Conservation (phyloP, 345 rosid species). For the Acer campestre region DNA sequence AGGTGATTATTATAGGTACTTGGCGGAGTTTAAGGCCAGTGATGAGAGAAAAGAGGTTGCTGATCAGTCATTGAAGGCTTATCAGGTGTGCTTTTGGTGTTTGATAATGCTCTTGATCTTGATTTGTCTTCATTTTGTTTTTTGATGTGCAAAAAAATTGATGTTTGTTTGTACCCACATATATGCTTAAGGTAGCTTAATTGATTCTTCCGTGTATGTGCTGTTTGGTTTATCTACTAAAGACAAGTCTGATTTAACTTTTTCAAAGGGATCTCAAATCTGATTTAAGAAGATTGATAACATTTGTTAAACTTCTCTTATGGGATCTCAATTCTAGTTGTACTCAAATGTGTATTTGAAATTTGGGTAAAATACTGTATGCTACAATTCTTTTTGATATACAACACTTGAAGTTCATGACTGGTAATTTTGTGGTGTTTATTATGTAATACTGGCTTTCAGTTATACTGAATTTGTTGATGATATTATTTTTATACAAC, state of each 20-base stretch:
- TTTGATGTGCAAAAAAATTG: neutral
- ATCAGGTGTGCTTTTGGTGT: slow-evolving; percentile 41
- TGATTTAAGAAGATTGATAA: neutral
- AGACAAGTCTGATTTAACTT: neutral
- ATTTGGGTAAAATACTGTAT: neutral
- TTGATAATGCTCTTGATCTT: neutral
- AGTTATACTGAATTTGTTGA: neutral
- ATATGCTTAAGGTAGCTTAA: neutral
- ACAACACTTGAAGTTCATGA: neutral
- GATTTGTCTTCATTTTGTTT: neutral
- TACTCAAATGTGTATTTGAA: neutral
- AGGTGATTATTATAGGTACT: slow-evolving; percentile 70
- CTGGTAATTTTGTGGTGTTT: neutral
- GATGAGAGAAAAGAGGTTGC: slow-evolving; percentile 60
- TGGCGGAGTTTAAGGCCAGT: slow-evolving; percentile 59
- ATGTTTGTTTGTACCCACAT: neutral
- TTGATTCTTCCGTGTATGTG: neutral
- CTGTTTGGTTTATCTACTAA: neutral
- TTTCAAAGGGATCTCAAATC: neutral
- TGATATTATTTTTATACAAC: neutral
- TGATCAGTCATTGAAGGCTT: slow-evolving; percentile 67
- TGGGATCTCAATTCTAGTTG: neutral
- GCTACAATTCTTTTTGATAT: neutral
- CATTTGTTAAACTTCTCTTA: neutral
- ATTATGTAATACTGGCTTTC: neutral